Evolutionary conservation across 768 basidiomycete species (phyloP).

Genomic region (Kwoniella mangroviensis): DNA sequence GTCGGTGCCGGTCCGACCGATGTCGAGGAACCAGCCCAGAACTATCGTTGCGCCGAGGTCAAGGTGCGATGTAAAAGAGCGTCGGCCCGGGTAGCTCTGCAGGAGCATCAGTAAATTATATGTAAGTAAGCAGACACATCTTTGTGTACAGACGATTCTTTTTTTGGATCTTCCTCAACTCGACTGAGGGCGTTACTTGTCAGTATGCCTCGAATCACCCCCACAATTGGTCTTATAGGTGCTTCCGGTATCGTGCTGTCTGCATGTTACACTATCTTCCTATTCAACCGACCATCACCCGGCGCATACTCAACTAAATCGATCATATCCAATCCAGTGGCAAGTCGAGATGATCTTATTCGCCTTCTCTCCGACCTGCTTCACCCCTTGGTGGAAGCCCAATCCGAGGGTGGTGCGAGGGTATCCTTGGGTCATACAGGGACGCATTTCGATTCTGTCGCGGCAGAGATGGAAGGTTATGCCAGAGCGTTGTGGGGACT

Average conservation of each 20-base stretch:
- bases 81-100: not conserved
- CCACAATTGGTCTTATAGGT: too few relatives aligned
- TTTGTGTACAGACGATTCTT: too few relatives aligned
- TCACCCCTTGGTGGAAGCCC: constrained; percentile 26
- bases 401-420: constrained; percentile 33
- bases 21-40: not conserved
- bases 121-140: too few relatives aligned
- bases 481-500: constrained; percentile 41
- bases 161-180: too few relatives aligned
- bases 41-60: not conserved
- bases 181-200: too few relatives aligned
- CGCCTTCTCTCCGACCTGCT: constrained; percentile 37
- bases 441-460: constrained; percentile 38
- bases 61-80: not conserved
- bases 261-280: too few relatives aligned
- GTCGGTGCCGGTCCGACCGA: not conserved
- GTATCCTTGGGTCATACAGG: constrained; percentile 41
- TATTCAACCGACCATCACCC: too few relatives aligned
- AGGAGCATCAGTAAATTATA: too few relatives aligned
- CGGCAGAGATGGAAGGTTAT: constrained; percentile 49
- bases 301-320: too few relatives aligned
- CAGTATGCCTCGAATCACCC: not conserved
- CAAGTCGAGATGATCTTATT: constrained; percentile 33
- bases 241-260: too few relatives aligned
- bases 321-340: constrained; percentile 28